Base-by-base conservation (phyloP, 1,139 yeast species). In the Eremothecium cymbalariae region DNA sequence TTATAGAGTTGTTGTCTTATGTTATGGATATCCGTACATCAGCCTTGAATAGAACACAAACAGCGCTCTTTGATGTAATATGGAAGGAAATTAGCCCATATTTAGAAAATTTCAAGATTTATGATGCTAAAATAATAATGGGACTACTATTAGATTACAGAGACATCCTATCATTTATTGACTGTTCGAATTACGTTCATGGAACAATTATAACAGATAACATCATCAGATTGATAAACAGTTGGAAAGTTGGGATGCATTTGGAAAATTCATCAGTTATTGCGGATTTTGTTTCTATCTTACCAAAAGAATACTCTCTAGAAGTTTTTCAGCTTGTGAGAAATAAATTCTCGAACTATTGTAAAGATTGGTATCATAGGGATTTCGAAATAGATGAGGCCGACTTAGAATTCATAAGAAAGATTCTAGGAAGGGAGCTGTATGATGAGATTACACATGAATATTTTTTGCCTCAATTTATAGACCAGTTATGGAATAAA, bases 111-210 rank as follows among this genome's bases (percentile, higher is more conserved):
- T 38, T 48, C 23, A 27, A 40, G 6, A 38, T 38, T 19, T 28
- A 33, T 1, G 25, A 36, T 16, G 26, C 37, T 4, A 36, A 38
- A 4, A 32, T 52, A 5, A 57, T 61, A 2, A 50, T 63, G 6
- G 59, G 53, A 8, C 39, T 57, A 18, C 42, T 60, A 36, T 63
- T 72, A 19, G 70, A 68, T 23, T 70, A 73, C 65, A 59, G 59
- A 25, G 53, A 55, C 0, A 41, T 70, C 1, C 37, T 72, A 2
- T 65, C 67, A 11, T 53, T 45, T 25, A 44, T 47, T 9, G 38
- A 37, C 17, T 42, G 47, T 28, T 38, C 31, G 2, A 46, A 46
- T 1, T 44, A 46, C 13, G 44, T 67, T 5, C 42, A 61, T 11
- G 48, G 58, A 4, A 45, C 51, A 14, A 43, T 64, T 9, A 43